Evolutionary conservation across 805 yeast genomes (phyloP).

Genomic region (Naumovozyma castellii): DNA sequence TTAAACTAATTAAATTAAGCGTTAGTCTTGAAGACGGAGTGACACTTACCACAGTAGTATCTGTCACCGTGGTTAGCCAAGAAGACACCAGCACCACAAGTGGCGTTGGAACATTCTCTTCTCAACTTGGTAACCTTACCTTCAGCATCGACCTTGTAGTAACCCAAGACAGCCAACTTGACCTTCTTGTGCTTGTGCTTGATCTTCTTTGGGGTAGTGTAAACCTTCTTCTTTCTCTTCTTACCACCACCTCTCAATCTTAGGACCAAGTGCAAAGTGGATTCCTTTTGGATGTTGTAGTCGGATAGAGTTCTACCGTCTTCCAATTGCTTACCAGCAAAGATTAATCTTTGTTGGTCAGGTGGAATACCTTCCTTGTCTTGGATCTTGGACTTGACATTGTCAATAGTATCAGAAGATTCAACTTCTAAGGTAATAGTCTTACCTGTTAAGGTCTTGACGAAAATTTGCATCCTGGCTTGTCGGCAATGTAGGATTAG

Average conservation of each 20-base stretch:
- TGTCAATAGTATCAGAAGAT: conserved; percentile 95
- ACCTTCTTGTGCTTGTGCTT: conserved; percentile 99
- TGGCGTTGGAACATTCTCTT: conserved; percentile 92
- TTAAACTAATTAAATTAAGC: conserved; percentile 11
- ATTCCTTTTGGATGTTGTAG: conserved; percentile 97
- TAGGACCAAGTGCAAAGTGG: conserved; percentile 89
- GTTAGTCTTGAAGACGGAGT: conserved; percentile 69
- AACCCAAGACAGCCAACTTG: conserved; percentile 97
- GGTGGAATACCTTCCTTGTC: conserved; percentile 98
- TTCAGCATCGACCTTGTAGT: conserved; percentile 98
- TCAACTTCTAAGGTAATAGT: conserved; percentile 97
- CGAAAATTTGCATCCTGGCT: conserved; percentile 86
- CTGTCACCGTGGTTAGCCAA: conserved; percentile 98
- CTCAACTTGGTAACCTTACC: conserved; percentile 98
- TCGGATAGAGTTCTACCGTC: conserved; percentile 94
- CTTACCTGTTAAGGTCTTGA: conserved; percentile 98
- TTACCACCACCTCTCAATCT: conserved; percentile 99
- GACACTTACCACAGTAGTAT: conserved; percentile 99
- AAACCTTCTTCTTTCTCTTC: conserved; percentile 99
- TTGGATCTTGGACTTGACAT: conserved; percentile 92
- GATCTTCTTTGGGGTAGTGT: conserved; percentile 99
- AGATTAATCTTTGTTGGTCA: conserved; percentile 93
- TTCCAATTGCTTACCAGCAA: conserved; percentile 96
- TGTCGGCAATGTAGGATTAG: conserved; percentile 35
- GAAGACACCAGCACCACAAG: conserved; percentile 98